Conservation (phyloP, 371 early-diverging fungal genomes). For the Mucor lusitanicus region DNA sequence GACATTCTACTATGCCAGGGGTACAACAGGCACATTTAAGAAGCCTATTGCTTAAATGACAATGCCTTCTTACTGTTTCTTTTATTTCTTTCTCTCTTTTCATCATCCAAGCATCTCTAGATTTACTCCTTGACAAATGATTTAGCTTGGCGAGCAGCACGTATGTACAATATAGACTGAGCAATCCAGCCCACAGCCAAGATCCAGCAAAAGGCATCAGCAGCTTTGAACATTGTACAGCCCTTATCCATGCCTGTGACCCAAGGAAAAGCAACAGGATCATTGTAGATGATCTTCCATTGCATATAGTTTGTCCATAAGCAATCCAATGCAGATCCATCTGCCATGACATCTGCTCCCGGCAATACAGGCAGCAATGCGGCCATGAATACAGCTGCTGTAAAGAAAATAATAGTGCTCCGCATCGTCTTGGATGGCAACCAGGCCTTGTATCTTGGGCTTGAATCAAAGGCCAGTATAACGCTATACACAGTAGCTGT, state of each 20-base stretch:
- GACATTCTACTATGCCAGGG: background rate
- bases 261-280: conserved; percentile 40
- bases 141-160: conserved; percentile 14
- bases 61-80: background rate
- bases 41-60: background rate
- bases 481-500: conserved; percentile 32
- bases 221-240: conserved; percentile 30
- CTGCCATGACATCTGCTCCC: conserved; percentile 39
- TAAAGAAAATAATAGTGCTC: conserved; percentile 24
- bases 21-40: background rate
- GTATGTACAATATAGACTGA: conserved; percentile 21
- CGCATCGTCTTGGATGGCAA: conserved; percentile 38
- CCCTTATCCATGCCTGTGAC: conserved; percentile 42
- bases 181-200: conserved; percentile 32
- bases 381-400: conserved; percentile 27
- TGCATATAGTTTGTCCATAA: conserved; percentile 45
- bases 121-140: background rate
- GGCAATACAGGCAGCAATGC: conserved; percentile 34
- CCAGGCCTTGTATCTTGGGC: conserved; percentile 42
- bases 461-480: conserved; percentile 34
- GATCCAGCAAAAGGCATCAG: conserved; percentile 39
- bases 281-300: conserved; percentile 35
- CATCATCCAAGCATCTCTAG: background rate
- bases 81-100: background rate
- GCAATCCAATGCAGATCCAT: conserved; percentile 34